Evolutionary conservation across 2,329 filamentous ascomycete species (phyloP).

Genomic region (Septoria petroselini): DNA sequence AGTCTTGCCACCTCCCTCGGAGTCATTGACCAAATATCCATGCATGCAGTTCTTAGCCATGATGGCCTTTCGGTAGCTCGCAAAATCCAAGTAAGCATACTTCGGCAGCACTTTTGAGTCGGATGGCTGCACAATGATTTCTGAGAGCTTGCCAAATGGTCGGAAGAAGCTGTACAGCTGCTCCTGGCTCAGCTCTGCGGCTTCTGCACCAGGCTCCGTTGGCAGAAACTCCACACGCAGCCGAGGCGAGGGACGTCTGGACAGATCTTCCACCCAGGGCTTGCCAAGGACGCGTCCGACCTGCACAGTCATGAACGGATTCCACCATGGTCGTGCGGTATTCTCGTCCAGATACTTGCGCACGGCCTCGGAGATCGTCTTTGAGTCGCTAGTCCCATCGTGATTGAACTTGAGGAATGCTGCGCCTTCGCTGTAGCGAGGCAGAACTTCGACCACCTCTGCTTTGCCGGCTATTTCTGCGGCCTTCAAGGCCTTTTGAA

Average conservation of each 20-base stretch:
- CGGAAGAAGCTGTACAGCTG: conserved; percentile 82
- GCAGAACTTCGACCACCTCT: conserved; percentile 75
- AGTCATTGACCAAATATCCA: conserved; percentile 68
- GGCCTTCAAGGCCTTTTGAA: conserved; percentile 43
- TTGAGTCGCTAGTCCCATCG: conserved; percentile 46
- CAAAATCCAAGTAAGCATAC: conserved; percentile 77
- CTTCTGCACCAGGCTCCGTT: conserved; percentile 64
- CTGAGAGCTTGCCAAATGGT: conserved; percentile 82
- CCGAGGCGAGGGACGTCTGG: conserved; percentile 71
- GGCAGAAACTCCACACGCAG: conserved; percentile 83
- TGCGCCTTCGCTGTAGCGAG: conserved; percentile 84
- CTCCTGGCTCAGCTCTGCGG: conserved; percentile 80
- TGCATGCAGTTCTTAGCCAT: conserved; percentile 93
- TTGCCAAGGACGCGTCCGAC: conserved; percentile 73
- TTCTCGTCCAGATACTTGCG: conserved; percentile 63
- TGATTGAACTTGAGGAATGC: conserved; percentile 84
- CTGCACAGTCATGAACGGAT: conserved; percentile 69
- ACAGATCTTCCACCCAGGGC: conserved; percentile 92
- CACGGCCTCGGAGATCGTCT: conserved; percentile 61
- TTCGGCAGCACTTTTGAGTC: conserved; percentile 83
- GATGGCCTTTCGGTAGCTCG: conserved; percentile 68
- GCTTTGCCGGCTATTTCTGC: conserved; percentile 42
- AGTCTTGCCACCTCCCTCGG: conserved; percentile 67
- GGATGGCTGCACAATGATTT: conserved; percentile 76
- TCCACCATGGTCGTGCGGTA: conserved; percentile 85